These are phyloP conservation scores for Pyrenochaeta sp. DNA, from an alignment of 2,329 filamentous ascomycete species.

Conservation along the genomic window DNA sequence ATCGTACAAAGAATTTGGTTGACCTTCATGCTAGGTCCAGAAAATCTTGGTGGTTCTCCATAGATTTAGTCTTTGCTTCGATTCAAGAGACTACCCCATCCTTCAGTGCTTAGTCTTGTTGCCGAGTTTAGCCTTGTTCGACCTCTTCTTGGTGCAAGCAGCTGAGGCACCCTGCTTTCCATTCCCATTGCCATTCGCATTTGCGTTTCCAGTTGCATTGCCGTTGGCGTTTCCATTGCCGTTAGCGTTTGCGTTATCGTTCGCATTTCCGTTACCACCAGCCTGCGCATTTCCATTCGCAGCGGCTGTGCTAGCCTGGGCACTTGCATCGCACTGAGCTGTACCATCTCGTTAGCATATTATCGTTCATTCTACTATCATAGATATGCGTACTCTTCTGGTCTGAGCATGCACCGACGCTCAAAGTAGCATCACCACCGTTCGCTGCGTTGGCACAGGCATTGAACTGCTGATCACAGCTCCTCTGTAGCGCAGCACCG, in stretches of 20 bases:
- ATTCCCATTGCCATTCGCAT: conserved; percentile 1
- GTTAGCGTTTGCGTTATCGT: too few relatives aligned
- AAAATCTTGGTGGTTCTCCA: too few relatives aligned
- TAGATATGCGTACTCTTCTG: conserved; percentile 31
- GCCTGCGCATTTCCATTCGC: conserved; percentile 10
- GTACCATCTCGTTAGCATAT: conserved; percentile 8
- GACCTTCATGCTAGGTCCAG: neutral
- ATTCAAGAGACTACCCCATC: neutral
- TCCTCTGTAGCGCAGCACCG: conserved; percentile 65
- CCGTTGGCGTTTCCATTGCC: conserved; percentile 5
- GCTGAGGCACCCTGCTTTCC: neutral
- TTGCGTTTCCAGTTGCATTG: conserved; percentile 6
- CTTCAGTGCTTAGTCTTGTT: neutral
- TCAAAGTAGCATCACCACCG: conserved; percentile 32
- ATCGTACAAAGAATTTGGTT: neutral
- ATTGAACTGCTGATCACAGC: conserved; percentile 71
- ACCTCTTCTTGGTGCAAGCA: conserved; percentile 1
- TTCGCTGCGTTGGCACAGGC: conserved; percentile 67
- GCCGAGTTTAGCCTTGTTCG: neutral
- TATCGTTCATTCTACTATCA: neutral
- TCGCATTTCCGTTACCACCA: conserved; percentile 1
- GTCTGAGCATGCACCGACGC: conserved; percentile 22
- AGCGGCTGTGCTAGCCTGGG: conserved; percentile 9
- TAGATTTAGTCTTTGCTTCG: neutral
- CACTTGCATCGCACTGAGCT: conserved; percentile 26